A percentile compares a stretch with the other conserved stretches of the same genome.
These are phyloP conservation scores for Micromonas pusilla DNA, from an alignment of 139 green algal species.

Conservation along the genomic window DNA sequence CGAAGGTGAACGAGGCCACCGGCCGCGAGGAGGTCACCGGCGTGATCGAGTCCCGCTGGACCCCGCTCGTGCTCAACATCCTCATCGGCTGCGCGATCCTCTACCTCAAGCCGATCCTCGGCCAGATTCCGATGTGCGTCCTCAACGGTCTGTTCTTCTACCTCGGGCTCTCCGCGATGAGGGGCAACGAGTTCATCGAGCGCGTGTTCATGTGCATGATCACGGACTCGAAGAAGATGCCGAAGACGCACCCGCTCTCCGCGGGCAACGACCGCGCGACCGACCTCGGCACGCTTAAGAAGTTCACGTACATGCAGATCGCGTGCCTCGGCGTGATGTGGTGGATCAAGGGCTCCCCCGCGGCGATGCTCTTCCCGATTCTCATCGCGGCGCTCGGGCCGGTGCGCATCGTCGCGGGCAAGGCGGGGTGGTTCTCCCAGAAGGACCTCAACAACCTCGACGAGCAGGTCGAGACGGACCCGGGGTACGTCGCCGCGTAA, in stretches of 20 bases:
- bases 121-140: slow-evolving; percentile 24
- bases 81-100: slow-evolving; percentile 20
- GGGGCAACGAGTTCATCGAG: slow-evolving; percentile 35
- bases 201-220: slow-evolving; percentile 12
- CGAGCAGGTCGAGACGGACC: slow-evolving; percentile 11
- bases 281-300: not conserved
- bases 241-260: not conserved
- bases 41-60: slow-evolving; percentile 27
- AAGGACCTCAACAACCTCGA: slow-evolving; percentile 22
- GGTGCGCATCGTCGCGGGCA: not conserved
- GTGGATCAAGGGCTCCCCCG: slow-evolving; percentile 5
- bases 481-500: slow-evolving; percentile 10
- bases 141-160: slow-evolving; percentile 32
- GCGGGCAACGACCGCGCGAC: not conserved
- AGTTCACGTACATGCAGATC: slow-evolving; percentile 17
- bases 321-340: slow-evolving; percentile 15
- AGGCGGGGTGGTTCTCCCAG: slow-evolving; percentile 9
- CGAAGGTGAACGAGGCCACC: not conserved
- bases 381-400: slow-evolving; percentile 14
- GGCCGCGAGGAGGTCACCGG: slow-evolving; percentile 9
- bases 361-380: slow-evolving; percentile 15
- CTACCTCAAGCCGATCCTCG: slow-evolving; percentile 5
- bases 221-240: not conserved
- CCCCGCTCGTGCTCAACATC: slow-evolving; percentile 25
- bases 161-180: slow-evolving; percentile 22